Conservation (phyloP, 2,329 filamentous ascomycete species). For the Chaetomium olivaceum region DNA sequence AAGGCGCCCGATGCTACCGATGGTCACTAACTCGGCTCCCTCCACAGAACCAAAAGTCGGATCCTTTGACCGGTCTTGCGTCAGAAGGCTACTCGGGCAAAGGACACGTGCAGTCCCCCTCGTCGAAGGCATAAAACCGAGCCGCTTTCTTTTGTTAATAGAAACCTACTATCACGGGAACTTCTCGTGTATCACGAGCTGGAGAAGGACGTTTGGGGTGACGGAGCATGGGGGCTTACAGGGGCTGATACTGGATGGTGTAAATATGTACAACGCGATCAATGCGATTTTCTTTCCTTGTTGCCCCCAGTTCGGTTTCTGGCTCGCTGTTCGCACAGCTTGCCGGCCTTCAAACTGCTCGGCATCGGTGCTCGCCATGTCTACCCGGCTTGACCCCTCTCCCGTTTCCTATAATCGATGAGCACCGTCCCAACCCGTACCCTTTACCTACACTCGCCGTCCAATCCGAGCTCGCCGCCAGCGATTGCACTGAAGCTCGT, state of each 20-base stretch:
- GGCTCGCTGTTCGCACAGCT: background rate
- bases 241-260: constrained; percentile 31
- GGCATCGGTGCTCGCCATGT: background rate
- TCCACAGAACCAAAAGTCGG: constrained; percentile 73
- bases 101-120: constrained; percentile 73
- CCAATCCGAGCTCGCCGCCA: background rate
- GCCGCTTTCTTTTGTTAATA: constrained; percentile 44
- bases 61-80: constrained; percentile 82
- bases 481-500: too few relatives aligned
- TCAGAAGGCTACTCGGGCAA: constrained; percentile 76
- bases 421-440: background rate
- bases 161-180: constrained; percentile 31
- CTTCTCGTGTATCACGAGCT: constrained; percentile 26
- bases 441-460: background rate
- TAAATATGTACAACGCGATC: constrained; percentile 41
- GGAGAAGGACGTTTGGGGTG: constrained; percentile 18
- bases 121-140: constrained; percentile 49
- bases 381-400: background rate
- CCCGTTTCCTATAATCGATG: background rate
- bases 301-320: constrained; percentile 4
- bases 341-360: background rate
- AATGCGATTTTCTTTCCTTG: constrained; percentile 34
- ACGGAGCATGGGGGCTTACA: constrained; percentile 24
- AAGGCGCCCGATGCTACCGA: background rate
- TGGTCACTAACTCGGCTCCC: constrained; percentile 22